Percentiles rank a stretch among this genome's conserved stretches.
phyloP scores from a whole-genome alignment of 371 early-diverging fungal species.

The Lichtheimia ornata region DNA sequence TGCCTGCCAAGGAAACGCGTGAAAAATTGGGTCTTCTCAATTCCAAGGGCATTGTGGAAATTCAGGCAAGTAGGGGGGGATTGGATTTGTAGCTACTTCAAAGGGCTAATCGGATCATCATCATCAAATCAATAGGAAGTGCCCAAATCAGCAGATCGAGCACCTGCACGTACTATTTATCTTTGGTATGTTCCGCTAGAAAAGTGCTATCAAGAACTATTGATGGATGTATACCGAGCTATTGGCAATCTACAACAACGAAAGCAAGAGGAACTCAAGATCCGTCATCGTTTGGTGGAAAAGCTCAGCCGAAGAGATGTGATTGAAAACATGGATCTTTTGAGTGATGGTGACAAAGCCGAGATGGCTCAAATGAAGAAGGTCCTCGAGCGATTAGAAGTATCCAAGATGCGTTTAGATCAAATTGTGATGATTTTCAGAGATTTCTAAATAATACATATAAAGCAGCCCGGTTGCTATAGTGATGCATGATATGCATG shows the following conservation, averaged over 20 bases:
- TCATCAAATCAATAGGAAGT: slow-evolving; percentile 75
- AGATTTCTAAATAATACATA: slow-evolving; percentile 63
- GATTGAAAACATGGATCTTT: slow-evolving; percentile 54
- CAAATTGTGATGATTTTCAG: slow-evolving; percentile 68
- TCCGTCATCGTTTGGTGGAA: slow-evolving; percentile 65
- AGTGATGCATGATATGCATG: too few species aligned
- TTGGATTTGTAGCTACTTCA: too few species aligned
- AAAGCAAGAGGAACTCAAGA: slow-evolving; percentile 57
- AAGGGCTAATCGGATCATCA: neutral
- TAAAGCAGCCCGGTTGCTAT: neutral
- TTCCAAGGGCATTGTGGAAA: slow-evolving; percentile 71
- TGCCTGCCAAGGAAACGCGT: slow-evolving; percentile 72
- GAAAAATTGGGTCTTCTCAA: slow-evolving; percentile 70
- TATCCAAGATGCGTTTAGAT: slow-evolving; percentile 65
- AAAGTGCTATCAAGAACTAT: slow-evolving; percentile 60
- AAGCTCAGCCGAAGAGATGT: slow-evolving; percentile 83
- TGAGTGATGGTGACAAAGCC: slow-evolving; percentile 61
- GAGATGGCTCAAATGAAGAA: slow-evolving; percentile 55
- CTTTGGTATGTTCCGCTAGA: slow-evolving; percentile 78
- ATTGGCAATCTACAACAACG: slow-evolving; percentile 74
- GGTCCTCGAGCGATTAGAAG: slow-evolving; percentile 57
- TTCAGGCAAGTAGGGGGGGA: slow-evolving; percentile 54
- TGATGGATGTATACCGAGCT: slow-evolving; percentile 65
- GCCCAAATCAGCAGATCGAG: slow-evolving; percentile 84
- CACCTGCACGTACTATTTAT: slow-evolving; percentile 83